These are phyloP conservation scores for Citrus sp. DNA, from an alignment of 345 rosid species.

Conservation along the genomic window DNA sequence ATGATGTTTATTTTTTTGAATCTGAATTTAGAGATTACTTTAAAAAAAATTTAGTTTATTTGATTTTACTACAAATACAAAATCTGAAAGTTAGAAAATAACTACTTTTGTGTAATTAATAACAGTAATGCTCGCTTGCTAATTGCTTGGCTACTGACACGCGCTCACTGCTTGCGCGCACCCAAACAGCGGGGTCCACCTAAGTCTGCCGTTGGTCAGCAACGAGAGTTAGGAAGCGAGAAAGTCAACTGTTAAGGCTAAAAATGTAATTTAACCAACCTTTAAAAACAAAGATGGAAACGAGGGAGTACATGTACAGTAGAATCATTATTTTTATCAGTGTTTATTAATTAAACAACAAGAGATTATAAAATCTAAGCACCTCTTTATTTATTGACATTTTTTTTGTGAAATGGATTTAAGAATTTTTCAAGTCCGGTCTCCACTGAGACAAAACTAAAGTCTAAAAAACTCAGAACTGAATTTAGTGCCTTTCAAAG, in stretches of 20 bases:
- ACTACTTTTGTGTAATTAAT: too few relatives aligned
- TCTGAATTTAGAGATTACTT: too few relatives aligned
- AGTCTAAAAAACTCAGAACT: background rate
- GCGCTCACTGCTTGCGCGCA: background rate
- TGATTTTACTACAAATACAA: too few relatives aligned
- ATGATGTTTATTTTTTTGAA: too few relatives aligned
- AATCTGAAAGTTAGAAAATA: too few relatives aligned
- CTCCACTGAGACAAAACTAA: background rate
- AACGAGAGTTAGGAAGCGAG: background rate
- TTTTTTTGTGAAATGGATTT: conserved; percentile 22
- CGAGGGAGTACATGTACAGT: background rate
- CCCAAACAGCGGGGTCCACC: background rate
- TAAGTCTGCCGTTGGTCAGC: background rate
- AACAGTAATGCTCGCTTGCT: background rate
- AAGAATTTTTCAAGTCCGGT: conserved; percentile 30
- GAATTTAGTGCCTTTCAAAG: conserved; percentile 21
- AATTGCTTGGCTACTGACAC: background rate
- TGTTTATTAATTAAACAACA: background rate
- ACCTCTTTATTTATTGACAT: too few relatives aligned
- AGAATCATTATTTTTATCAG: background rate
- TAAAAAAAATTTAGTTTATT: too few relatives aligned
- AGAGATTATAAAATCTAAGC: background rate
- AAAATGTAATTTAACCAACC: background rate
- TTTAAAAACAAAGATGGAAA: background rate
- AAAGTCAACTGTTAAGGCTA: conserved; percentile 16